Evolutionary conservation across 2,329 filamentous ascomycete species (phyloP).

Genomic region (Beauveria sp.): DNA sequence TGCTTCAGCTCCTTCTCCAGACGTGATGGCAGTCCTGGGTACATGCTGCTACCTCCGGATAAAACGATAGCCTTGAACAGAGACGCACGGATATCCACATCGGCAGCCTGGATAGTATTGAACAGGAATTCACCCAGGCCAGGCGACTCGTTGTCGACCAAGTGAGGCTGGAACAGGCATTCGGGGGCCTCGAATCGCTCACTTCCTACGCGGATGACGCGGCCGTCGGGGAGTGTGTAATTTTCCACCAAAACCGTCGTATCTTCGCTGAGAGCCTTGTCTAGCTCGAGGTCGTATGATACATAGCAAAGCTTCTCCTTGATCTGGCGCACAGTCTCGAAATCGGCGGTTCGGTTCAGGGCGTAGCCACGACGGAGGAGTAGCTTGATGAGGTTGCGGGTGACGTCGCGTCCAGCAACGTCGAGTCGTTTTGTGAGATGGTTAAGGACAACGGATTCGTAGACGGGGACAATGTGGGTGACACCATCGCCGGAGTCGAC

Average conservation of each 20-base stretch:
- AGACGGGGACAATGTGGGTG: slow-evolving; percentile 96
- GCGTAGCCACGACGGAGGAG: slow-evolving; percentile 91
- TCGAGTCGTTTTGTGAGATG: slow-evolving; percentile 91
- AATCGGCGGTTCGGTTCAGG: slow-evolving; percentile 95
- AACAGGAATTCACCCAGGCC: slow-evolving; percentile 96
- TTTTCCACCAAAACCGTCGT: slow-evolving; percentile 96
- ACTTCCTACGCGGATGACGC: slow-evolving; percentile 91
- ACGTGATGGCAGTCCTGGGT: slow-evolving; percentile 86
- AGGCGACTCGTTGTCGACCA: slow-evolving; percentile 95
- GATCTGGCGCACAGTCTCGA: slow-evolving; percentile 97
- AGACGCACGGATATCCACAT: slow-evolving; percentile 88
- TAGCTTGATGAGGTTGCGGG: slow-evolving; percentile 94
- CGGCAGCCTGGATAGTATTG: slow-evolving; percentile 95
- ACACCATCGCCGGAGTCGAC: slow-evolving; percentile 98
- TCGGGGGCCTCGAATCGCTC: slow-evolving; percentile 97
- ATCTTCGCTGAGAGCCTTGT: slow-evolving; percentile 93
- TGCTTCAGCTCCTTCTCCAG: slow-evolving; percentile 99
- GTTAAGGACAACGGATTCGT: slow-evolving; percentile 96
- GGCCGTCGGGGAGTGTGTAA: slow-evolving; percentile 93
- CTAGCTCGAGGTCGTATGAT: slow-evolving; percentile 92
- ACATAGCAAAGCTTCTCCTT: slow-evolving; percentile 99
- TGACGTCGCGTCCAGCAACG: slow-evolving; percentile 93
- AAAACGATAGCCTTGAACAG: slow-evolving; percentile 97
- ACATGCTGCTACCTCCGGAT: slow-evolving; percentile 97
- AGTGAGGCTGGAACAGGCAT: slow-evolving; percentile 95